Evolutionary conservation across 257 asterid genomes (phyloP), one percentile per base, ranked within the genome.

Genomic region (Capsicum baccatum): DNA sequence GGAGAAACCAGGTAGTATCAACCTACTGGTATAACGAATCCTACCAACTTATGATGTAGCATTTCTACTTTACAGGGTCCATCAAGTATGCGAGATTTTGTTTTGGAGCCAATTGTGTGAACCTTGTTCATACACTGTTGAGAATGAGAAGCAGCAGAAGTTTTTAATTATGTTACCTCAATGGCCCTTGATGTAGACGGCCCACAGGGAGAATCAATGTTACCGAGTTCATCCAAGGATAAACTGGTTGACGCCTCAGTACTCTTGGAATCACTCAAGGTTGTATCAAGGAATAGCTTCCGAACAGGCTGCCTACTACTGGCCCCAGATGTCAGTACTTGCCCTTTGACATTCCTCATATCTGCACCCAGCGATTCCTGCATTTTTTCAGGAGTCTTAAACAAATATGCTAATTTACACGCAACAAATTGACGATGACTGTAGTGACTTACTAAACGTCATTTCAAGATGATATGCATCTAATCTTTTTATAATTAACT

Each of bases 121-220:
- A 57, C 17, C 56, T 71, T 71, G 57, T 50, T 83, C 54, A 17
- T 83, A 26, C n/a, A 35, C 63, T 83, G 59, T 56, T 56, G 54
- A 44, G 48, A 83, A 39, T 9, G 54, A 83, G 59, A 56, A 70
- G 47, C 47, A 56, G 63, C 64, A 67, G 67, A 83, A 83, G 52
- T 10, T 67, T 82, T 16, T 67, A 42, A 52, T 67, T 66, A 47
- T 71, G 79, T 86, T 85, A 96, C 99, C 97, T 94, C 99, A 13
- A 87, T 85, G 26, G 88, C 89, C 86, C 90, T 91, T 60, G 98
- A 96, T 86, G 97, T 88, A 87, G 97, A 93, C 86, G 94, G 95
- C 66, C 92, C 59, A 66, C 94, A 87, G 37, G 91, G 89, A 44
- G 97, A 90, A 85, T 92, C 97, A 62, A 90, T 90, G 69, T 88